phyloP scores from a whole-genome alignment of 1,284 basidiomycete genomes.

The Ceratobasidium sp. region DNA sequence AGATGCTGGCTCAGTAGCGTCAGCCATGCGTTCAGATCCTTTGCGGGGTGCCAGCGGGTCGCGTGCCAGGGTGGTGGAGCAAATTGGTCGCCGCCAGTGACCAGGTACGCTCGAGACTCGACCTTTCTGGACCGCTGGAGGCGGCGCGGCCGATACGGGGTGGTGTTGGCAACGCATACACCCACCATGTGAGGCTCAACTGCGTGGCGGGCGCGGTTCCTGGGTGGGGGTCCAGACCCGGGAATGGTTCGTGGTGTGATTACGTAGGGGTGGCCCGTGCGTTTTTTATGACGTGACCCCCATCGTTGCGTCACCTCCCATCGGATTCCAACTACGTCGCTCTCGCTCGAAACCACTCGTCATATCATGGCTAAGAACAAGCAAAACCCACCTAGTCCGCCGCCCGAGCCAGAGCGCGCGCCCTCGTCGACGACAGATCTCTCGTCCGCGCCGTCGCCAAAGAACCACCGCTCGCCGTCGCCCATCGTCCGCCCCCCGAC shows the following conservation, averaged over 20 bases:
- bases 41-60: background rate
- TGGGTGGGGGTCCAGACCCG: conserved; percentile 4
- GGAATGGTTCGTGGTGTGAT: background rate
- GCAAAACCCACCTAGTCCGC: conserved; percentile 29
- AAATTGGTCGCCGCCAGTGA: too few species aligned
- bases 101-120: background rate
- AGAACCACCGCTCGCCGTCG: conserved; percentile 8
- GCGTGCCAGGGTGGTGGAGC: too few species aligned
- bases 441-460: conserved; percentile 32
- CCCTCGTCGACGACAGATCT: conserved; percentile 33
- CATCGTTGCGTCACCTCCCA: too few species aligned
- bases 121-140: too few species aligned
- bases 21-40: background rate
- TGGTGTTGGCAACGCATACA: background rate
- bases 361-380: conserved; percentile 23
- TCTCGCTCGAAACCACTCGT: background rate
- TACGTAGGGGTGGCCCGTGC: background rate
- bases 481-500: conserved; percentile 9
- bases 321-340: conserved; percentile 1
- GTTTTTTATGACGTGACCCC: background rate
- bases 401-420: conserved; percentile 23
- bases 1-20: conserved; percentile 9
- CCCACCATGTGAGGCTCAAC: conserved; percentile 22
- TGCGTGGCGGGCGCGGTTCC: conserved; percentile 12
- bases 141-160: background rate